Evolutionary conservation across 345 rosid genomes (phyloP).

Genomic region (Eucalyptus paniculata): DNA sequence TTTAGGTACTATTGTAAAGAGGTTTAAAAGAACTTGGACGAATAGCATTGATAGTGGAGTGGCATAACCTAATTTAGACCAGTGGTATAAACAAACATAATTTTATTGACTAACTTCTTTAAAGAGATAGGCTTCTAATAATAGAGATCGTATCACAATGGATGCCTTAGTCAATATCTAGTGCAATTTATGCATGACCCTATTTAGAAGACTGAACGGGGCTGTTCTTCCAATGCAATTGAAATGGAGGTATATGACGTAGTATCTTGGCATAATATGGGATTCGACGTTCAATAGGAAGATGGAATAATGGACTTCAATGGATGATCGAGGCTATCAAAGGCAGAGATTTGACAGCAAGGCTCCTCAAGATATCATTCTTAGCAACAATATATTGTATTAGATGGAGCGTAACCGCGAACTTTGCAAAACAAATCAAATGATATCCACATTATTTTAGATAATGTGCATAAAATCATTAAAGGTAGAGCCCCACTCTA

Average conservation of each 20-base stretch:
- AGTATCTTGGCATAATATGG: not conserved
- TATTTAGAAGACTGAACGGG: accelerated
- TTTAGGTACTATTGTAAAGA: too few relatives aligned
- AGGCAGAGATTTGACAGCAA: accelerated
- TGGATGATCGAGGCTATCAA: not conserved
- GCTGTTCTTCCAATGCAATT: not conserved
- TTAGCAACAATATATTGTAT: not conserved
- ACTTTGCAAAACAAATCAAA: not conserved
- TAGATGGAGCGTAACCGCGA: not conserved
- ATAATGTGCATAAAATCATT: not conserved
- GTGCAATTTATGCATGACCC: too few relatives aligned
- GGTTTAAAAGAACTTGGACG: too few relatives aligned
- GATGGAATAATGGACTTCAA: not conserved
- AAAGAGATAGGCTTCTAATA: not conserved
- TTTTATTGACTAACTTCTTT: too few relatives aligned
- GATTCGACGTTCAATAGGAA: not conserved
- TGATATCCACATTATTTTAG: not conserved
- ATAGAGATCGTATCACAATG: not conserved
- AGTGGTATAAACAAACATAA: too few relatives aligned
- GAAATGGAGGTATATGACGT: not conserved
- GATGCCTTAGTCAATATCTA: accelerated
- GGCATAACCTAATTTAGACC: too few relatives aligned
- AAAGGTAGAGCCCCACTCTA: not conserved
- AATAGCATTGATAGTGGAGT: too few relatives aligned
- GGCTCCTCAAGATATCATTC: not conserved